A percentile compares a stretch with the other conserved stretches of the same genome.
These are phyloP conservation scores for Sanghuangporus sanghuang DNA, from an alignment of 1,284 basidiomycete genomes.

Conservation along the genomic window DNA sequence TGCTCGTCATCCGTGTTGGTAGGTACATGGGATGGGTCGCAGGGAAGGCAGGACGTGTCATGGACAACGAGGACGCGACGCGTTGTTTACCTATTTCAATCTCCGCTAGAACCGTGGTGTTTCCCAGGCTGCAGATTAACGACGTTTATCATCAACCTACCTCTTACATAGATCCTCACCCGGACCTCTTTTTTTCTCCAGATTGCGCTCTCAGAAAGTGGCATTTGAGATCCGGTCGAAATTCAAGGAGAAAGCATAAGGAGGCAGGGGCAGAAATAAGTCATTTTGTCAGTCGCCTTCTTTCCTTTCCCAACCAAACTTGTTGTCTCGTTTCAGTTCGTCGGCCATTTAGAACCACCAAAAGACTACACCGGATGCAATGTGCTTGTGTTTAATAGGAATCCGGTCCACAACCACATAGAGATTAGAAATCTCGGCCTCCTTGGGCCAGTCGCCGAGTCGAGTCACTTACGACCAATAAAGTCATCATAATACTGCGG, in stretches of 20 bases:
- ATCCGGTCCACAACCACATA: not conserved
- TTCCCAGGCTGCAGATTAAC: no score
- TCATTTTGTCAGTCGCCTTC: no score
- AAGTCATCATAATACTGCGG: not conserved
- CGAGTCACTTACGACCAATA: not conserved
- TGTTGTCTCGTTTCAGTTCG: no score
- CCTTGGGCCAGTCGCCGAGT: not conserved
- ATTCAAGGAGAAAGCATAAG: no score
- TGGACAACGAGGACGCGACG: not conserved
- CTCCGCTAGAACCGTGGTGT: not conserved
- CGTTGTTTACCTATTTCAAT: not conserved
- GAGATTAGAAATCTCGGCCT: not conserved
- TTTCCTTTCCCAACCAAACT: no score
- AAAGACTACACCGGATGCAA: no score
- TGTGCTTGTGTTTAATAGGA: no score
- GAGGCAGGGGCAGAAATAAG: no score
- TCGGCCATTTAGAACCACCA: no score
- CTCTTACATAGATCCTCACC: not conserved
- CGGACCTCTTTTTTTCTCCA: no score
- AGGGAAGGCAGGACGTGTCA: not conserved
- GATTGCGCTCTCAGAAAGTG: not conserved
- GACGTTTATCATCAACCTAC: not conserved
- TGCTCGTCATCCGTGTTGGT: not conserved
- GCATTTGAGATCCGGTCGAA: no score
- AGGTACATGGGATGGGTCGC: not conserved